A percentile compares a stretch with the other conserved stretches of the same genome.
phyloP scores from a whole-genome alignment of 768 basidiomycete genomes.

The Naganishia vaughanmartiniae region DNA sequence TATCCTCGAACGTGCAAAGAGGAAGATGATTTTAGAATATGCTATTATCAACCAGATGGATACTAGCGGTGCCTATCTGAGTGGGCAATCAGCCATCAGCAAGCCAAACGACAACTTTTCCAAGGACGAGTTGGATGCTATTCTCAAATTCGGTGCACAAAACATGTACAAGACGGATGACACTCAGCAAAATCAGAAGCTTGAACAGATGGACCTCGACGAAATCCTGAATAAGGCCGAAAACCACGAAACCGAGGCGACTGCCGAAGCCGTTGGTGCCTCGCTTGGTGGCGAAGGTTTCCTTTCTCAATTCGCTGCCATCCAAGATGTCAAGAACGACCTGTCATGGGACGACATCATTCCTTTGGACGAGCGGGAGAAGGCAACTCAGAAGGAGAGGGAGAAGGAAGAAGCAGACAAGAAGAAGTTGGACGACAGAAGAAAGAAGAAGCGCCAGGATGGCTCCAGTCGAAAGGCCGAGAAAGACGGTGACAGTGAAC shows the following conservation, averaged over 20 bases:
- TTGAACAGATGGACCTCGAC: slow-evolving; percentile 98
- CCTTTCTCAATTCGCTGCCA: slow-evolving; percentile 87
- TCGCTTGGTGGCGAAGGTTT: slow-evolving; percentile 98
- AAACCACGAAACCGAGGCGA: slow-evolving; percentile 88
- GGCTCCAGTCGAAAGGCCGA: slow-evolving; percentile 86
- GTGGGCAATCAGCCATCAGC: slow-evolving; percentile 64
- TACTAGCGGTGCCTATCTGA: slow-evolving; percentile 92
- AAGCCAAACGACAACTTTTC: slow-evolving; percentile 51
- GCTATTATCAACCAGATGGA: slow-evolving; percentile 99
- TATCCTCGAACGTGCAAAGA: slow-evolving; percentile 93
- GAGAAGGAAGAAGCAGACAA: slow-evolving; percentile 79
- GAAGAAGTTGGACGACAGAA: slow-evolving; percentile 61
- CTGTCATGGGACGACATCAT: slow-evolving; percentile 97
- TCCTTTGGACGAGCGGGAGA: slow-evolving; percentile 82
- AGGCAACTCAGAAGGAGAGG: slow-evolving; percentile 62
- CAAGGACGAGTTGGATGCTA: slow-evolving; percentile 94
- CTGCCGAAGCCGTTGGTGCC: slow-evolving; percentile 75
- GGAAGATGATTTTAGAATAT: slow-evolving; percentile 99
- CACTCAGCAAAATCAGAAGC: slow-evolving; percentile 82
- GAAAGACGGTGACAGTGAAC: slow-evolving; percentile 61
- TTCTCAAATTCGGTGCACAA: slow-evolving; percentile 97
- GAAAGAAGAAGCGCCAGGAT: slow-evolving; percentile 65
- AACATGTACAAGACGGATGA: slow-evolving; percentile 99
- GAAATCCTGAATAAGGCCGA: slow-evolving; percentile 96
- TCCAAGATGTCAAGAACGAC: slow-evolving; percentile 98